A percentile compares a stretch with the other conserved stretches of the same genome.
phyloP scores from a whole-genome alignment of 495 filamentous ascomycete genomes.

The Annulohypoxylon maeteangense region DNA sequence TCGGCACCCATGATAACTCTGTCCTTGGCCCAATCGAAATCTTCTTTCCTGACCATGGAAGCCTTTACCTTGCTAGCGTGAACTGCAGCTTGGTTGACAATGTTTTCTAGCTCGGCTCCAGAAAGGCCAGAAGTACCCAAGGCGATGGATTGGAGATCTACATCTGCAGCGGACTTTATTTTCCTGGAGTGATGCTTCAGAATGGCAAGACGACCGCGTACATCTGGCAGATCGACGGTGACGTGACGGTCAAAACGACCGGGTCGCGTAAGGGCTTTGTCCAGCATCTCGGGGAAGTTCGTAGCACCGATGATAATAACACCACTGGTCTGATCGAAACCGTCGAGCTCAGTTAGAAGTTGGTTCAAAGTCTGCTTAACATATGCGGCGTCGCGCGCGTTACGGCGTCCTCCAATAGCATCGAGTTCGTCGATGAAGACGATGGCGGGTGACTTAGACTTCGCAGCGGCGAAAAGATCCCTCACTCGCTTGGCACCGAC shows the following conservation, averaged over 20 bases:
- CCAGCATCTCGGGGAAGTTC: constrained; percentile 92
- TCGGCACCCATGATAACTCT: constrained; percentile 98
- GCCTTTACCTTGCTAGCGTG: constrained; percentile 85
- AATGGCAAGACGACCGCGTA: constrained; percentile 93
- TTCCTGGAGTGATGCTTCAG: constrained; percentile 91
- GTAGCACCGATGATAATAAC: constrained; percentile 96
- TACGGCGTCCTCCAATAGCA: constrained; percentile 93
- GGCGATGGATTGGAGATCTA: constrained; percentile 84
- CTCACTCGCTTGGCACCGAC: constrained; percentile 98
- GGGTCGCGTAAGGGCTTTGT: constrained; percentile 93
- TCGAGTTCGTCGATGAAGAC: constrained; percentile 99
- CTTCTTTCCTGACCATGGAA: constrained; percentile 73
- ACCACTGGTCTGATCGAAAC: constrained; percentile 91
- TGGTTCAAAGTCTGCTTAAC: constrained; percentile 98
- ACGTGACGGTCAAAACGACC: constrained; percentile 96
- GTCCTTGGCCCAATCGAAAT: constrained; percentile 98
- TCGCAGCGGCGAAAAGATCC: constrained; percentile 90
- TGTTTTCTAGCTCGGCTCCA: constrained; percentile 93
- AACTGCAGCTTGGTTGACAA: constrained; percentile 95
- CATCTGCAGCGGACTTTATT: constrained; percentile 78
- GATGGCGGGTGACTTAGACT: constrained; percentile 90
- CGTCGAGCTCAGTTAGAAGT: constrained; percentile 96
- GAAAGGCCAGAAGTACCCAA: constrained; percentile 90
- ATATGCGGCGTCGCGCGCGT: constrained; percentile 93
- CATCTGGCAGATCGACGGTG: constrained; percentile 87